Evolutionary conservation across 2,329 filamentous ascomycete species (phyloP).

Genomic region (Colletotrichum sp.): DNA sequence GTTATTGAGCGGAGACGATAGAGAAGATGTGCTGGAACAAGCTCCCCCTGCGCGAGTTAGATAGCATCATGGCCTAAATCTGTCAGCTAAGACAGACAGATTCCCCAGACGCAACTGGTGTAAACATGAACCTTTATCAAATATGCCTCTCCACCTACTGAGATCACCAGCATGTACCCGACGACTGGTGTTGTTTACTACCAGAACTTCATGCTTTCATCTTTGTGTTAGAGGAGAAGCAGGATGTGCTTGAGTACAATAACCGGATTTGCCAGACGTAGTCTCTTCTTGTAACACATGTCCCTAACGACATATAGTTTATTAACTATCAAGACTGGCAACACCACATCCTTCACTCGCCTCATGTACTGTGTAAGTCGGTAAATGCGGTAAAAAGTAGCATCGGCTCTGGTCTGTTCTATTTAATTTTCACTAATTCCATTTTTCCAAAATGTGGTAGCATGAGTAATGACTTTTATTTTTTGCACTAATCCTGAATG

Average conservation of each 20-base stretch:
- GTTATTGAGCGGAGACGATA: fast-evolving
- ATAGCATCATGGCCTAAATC: neutral
- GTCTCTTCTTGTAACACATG: too few relatives aligned
- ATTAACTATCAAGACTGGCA: too few relatives aligned
- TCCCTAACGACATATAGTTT: too few relatives aligned
- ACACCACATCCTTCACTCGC: too few relatives aligned
- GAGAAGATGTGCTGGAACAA: neutral
- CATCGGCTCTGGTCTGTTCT: too few relatives aligned
- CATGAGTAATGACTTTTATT: fast-evolving
- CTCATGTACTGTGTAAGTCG: too few relatives aligned
- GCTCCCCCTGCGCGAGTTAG: fast-evolving
- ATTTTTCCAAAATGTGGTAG: too few relatives aligned
- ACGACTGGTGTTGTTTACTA: fast-evolving
- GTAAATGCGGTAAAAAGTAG: too few relatives aligned
- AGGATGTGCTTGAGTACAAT: fast-evolving
- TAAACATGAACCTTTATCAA: too few relatives aligned
- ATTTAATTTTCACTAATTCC: too few relatives aligned
- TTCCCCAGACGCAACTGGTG: neutral
- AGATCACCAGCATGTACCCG: neutral
- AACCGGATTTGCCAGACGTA: too few relatives aligned
- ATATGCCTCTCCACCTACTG: fast-evolving
- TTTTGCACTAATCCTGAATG: neutral
- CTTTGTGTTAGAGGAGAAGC: neutral
- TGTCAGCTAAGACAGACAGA: fast-evolving
- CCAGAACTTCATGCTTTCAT: neutral